Evolutionary conservation across 2,329 filamentous ascomycete species (phyloP), one percentile per base, ranked within the genome.

Genomic region (Epichloe glyceriae): DNA sequence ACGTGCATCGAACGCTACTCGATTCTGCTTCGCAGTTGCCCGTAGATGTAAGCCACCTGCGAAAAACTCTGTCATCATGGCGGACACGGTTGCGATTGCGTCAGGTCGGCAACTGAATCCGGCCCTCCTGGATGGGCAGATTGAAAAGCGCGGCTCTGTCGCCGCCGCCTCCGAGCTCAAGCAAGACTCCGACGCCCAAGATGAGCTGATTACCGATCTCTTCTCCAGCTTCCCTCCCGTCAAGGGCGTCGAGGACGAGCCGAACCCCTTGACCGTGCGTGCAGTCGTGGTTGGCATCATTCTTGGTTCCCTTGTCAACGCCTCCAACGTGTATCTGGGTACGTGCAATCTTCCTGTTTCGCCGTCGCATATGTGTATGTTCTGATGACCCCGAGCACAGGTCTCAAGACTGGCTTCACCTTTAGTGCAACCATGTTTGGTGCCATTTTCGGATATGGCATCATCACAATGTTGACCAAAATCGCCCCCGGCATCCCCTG

Each of bases 241-340:
- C 33, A 68, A 70, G 56, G 67, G 67, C 17, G 55, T 71, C n/a
- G 57, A 61, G 42, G 70, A 73, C 49, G 70, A 75, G 55, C 59
- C 67, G 12, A 65, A 70, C 54, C 76, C 79, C 47, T 57, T 82
- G 44, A 82, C 78, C 7, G 58, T 76, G 35, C 73, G 79, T 43
- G 77, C 79, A 15, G 64, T 82, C 22, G 51, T 79, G 39, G 65
- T 78, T 35, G 79, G 79, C 44, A 71, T 75, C 50, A 58, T 76
- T 41, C 72, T 79, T 33, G 79, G 79, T 45, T 76, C 73, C 15
- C 68, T 82, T 8, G 77, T 82, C 56, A 80, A 80, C 57, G 76
- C 78, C 10, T 80, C 77, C 52, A 82, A 82, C 59, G 69, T 82
- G 41, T 82, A 82, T 56, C 71, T 82, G 26, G 78, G 78, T 70